Conservation (phyloP, 2,329 filamentous ascomycete species). For the Akanthomyces lecanii region DNA sequence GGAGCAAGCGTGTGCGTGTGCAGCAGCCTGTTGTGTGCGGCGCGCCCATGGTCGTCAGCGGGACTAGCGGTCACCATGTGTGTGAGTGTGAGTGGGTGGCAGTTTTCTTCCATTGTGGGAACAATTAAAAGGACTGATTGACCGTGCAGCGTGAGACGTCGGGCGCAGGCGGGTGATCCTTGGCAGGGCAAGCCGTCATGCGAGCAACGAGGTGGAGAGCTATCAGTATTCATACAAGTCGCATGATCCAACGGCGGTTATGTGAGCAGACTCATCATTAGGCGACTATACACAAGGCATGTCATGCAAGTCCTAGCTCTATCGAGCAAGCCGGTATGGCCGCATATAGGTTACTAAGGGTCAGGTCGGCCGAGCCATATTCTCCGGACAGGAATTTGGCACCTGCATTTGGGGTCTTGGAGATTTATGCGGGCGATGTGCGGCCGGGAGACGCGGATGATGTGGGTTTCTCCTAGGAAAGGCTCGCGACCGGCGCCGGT, state of each 20-base stretch:
- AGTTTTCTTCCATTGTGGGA: background rate
- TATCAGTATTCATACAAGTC: background rate
- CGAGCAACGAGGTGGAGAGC: too few relatives aligned
- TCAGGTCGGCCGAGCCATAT: background rate
- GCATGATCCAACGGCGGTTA: background rate
- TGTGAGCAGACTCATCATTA: background rate
- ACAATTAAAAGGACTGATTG: background rate
- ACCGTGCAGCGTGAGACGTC: background rate
- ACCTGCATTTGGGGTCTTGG: background rate
- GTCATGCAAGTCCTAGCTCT: background rate
- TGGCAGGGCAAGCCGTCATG: background rate
- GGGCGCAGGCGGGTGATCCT: background rate
- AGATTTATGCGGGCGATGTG: background rate
- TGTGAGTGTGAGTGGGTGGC: background rate
- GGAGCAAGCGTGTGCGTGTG: background rate
- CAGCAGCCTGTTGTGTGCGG: background rate
- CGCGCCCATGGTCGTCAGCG: background rate
- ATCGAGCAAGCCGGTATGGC: background rate
- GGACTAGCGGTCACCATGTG: background rate
- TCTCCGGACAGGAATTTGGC: background rate
- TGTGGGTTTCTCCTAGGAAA: background rate
- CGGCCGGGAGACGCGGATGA: constrained; percentile 8
- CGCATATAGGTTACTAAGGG: background rate
- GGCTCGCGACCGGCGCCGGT: background rate
- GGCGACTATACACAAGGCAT: background rate